Percentiles rank a stretch among this genome's conserved stretches.
Evolutionary conservation across 208 protist species (phyloP).

Genomic region (Leishmania tarentolae): DNA sequence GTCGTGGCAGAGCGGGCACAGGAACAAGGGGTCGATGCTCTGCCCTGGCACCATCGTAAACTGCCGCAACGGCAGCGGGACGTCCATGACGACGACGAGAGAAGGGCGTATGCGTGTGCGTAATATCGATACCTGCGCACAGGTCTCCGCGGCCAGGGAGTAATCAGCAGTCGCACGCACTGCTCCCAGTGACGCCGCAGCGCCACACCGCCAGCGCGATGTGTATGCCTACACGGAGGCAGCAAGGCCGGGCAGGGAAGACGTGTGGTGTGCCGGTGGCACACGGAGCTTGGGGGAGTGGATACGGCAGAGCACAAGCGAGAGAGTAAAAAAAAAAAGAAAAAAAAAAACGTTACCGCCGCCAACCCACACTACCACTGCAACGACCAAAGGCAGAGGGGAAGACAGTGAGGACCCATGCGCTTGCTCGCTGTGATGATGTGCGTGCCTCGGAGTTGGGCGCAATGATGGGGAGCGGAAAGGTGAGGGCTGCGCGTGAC

Average conservation of each 20-base stretch:
- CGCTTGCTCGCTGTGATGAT: not conserved
- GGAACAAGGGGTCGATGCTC: constrained; percentile 42
- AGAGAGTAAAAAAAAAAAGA: no score
- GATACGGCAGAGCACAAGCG: no score
- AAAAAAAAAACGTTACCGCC: no score
- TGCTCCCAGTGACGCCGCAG: not conserved
- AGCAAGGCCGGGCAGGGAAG: no score
- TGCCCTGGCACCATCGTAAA: constrained; percentile 36
- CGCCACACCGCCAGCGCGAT: not conserved
- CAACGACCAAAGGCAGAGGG: not conserved
- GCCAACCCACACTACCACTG: no score
- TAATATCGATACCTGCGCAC: not conserved
- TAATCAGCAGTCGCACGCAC: not conserved
- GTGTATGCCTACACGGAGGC: no score
- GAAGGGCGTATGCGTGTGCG: not conserved
- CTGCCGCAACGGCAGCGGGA: constrained; percentile 5
- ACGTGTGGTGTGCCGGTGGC: no score
- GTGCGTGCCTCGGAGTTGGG: not conserved
- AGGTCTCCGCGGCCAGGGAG: not conserved
- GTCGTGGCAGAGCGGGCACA: constrained; percentile 74
- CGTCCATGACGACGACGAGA: not conserved
- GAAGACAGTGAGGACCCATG: not conserved
- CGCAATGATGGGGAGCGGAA: not conserved
- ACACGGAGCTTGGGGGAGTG: no score
- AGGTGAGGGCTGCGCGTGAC: not conserved